Conservation (phyloP, 2,329 filamentous ascomycete genomes). For the Neoarthrinium moseri region DNA sequence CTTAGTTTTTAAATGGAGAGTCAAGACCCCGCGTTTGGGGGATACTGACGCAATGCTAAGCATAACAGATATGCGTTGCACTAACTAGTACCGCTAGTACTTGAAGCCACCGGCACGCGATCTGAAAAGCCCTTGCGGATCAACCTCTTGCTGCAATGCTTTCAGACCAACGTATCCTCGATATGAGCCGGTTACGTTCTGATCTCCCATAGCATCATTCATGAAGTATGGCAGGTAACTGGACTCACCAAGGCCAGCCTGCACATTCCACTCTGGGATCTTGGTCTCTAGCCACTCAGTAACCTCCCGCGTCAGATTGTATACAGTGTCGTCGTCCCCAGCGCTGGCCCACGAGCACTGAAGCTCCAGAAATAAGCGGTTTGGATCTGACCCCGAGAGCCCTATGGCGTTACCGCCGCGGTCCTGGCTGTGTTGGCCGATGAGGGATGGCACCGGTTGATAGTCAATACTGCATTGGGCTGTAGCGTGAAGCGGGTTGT, state of each 20-base stretch:
- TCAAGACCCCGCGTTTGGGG: too few relatives aligned
- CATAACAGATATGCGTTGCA: too few relatives aligned
- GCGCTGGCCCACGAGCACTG: constrained; percentile 22
- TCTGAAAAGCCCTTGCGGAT: constrained; percentile 27
- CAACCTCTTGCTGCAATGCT: constrained; percentile 26
- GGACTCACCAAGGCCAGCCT: constrained; percentile 9
- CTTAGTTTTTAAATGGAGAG: too few relatives aligned
- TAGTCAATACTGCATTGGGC: constrained; percentile 29
- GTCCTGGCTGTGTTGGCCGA: constrained; percentile 19
- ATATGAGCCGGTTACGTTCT: constrained; percentile 27
- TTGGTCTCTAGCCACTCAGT: constrained; percentile 18
- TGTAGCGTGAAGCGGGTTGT: constrained; percentile 17
- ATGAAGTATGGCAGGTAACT: constrained; percentile 29
- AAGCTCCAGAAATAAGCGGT: constrained; percentile 22
- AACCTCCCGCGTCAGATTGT: constrained; percentile 11
- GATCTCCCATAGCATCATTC: constrained; percentile 34
- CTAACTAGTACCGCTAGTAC: constrained; percentile 16
- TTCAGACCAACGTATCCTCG: constrained; percentile 27
- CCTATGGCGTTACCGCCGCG: constrained; percentile 26
- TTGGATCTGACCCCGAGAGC: constrained; percentile 15
- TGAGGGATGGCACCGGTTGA: constrained; percentile 27
- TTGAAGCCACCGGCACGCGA: constrained; percentile 24
- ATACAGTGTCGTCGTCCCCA: constrained; percentile 12
- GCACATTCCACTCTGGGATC: constrained; percentile 7
- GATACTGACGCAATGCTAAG: too few relatives aligned